Percentiles rank a stretch among this genome's conserved stretches.
phyloP scores from a whole-genome alignment of 1,284 basidiomycete species.

The Sanguinoderma infundibulare region DNA sequence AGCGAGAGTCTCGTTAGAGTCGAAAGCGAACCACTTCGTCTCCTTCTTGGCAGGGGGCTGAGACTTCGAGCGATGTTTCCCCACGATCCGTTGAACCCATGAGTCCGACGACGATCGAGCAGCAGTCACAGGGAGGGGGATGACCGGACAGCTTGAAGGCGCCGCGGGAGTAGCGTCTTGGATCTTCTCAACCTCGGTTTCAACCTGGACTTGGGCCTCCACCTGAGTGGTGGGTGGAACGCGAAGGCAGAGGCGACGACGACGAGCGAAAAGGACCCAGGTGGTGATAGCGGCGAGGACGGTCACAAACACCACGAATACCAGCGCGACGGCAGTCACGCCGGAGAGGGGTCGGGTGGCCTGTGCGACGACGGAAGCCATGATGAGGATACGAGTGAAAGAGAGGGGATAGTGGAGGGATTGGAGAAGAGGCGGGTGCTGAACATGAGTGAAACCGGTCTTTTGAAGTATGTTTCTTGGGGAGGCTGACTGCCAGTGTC shows the following conservation, averaged over 20 bases:
- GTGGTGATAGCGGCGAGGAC: neutral
- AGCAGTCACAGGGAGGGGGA: neutral
- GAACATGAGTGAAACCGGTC: neutral
- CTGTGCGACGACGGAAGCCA: neutral
- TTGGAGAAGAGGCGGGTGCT: neutral
- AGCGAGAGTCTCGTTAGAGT: neutral
- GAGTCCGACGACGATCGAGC: neutral
- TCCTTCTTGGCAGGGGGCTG: neutral
- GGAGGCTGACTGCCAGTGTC: too few relatives aligned
- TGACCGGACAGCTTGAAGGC: neutral
- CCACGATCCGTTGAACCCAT: neutral
- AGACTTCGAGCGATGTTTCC: too few relatives aligned
- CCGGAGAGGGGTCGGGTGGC: neutral
- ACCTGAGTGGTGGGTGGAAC: neutral
- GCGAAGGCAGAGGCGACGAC: neutral
- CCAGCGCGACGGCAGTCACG: neutral
- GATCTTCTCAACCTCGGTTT: neutral
- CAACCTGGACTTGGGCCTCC: neutral
- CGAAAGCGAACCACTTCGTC: neutral
- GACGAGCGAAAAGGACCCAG: neutral
- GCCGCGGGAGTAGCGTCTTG: neutral
- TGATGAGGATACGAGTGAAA: neutral
- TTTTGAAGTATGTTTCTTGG: neutral
- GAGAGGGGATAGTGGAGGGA: neutral
- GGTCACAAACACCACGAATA: neutral